A percentile compares a stretch with the other conserved stretches of the same genome.
Conservation (phyloP, 2,329 filamentous ascomycete species). For the Tolypocladium capitatum region DNA sequence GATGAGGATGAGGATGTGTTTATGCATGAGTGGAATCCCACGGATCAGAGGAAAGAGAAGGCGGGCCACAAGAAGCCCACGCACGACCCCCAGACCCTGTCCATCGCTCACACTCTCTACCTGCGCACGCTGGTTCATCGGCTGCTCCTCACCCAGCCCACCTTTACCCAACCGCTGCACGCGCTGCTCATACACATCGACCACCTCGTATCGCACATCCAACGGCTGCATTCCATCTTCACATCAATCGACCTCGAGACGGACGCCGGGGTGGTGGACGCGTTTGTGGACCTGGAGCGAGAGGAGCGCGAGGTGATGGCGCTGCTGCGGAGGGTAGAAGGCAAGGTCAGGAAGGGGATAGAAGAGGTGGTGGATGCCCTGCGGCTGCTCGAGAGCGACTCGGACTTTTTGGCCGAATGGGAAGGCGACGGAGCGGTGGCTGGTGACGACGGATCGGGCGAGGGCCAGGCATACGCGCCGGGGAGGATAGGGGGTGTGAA, state of each 20-base stretch:
- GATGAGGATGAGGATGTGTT: slow-evolving; percentile 1
- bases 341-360: slow-evolving; percentile 52
- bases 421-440: slow-evolving; percentile 20
- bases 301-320: slow-evolving; percentile 58
- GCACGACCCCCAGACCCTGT: slow-evolving; percentile 75
- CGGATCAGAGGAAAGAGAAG: not conserved
- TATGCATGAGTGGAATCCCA: not conserved
- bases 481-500: slow-evolving; percentile 69
- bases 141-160: slow-evolving; percentile 50
- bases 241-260: slow-evolving; percentile 66
- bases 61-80: not conserved
- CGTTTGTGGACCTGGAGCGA: slow-evolving; percentile 53
- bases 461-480: slow-evolving; percentile 44
- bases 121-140: slow-evolving; percentile 53
- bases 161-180: slow-evolving; percentile 53
- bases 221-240: slow-evolving; percentile 65
- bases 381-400: slow-evolving; percentile 30
- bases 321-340: slow-evolving; percentile 51
- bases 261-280: slow-evolving; percentile 70
- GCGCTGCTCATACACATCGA: slow-evolving; percentile 63
- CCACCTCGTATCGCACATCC: slow-evolving; percentile 63
- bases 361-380: slow-evolving; percentile 50
- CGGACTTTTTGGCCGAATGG: slow-evolving; percentile 29
- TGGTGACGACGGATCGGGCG: slow-evolving; percentile 26
- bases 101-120: slow-evolving; percentile 66